These are phyloP conservation scores for Leishmania martiniquensis DNA, from an alignment of 208 protist species.

Conservation along the genomic window DNA sequence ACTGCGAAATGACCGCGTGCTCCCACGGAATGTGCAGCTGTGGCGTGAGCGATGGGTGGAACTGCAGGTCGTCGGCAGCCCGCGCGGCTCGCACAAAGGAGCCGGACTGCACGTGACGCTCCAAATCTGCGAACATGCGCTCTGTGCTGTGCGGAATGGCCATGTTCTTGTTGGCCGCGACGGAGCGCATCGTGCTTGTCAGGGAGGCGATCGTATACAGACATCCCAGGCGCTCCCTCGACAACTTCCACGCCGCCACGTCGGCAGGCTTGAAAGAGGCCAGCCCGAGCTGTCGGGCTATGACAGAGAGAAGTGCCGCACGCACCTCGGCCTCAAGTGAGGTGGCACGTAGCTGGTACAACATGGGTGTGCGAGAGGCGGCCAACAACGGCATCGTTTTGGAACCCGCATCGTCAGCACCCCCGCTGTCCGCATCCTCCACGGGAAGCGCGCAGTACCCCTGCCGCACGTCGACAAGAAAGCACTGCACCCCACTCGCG, in stretches of 20 bases:
- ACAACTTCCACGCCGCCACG: conserved; percentile 38
- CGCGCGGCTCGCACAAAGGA: conserved; percentile 51
- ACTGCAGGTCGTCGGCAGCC: conserved; percentile 75
- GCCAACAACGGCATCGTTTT: neutral
- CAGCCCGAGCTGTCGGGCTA: conserved; percentile 43
- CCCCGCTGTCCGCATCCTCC: neutral
- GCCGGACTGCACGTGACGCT: conserved; percentile 27
- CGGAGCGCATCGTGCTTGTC: conserved; percentile 33
- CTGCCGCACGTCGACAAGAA: conserved; percentile 38
- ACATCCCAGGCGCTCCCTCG: conserved; percentile 50
- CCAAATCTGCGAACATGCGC: conserved; percentile 33
- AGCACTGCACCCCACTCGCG: conserved; percentile 39
- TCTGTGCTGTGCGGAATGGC: conserved; percentile 39
- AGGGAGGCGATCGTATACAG: conserved; percentile 59
- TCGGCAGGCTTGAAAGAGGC: conserved; percentile 46
- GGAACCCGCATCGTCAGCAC: neutral
- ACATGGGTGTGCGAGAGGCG: conserved; percentile 8
- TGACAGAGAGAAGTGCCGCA: conserved; percentile 54
- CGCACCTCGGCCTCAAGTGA: conserved; percentile 37
- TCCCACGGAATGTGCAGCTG: conserved; percentile 83
- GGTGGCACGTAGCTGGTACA: conserved; percentile 16
- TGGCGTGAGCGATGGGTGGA: conserved; percentile 72
- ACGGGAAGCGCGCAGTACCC: conserved; percentile 56
- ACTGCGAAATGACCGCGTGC: conserved; percentile 62
- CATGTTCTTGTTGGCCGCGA: conserved; percentile 58